A percentile compares a stretch with the other conserved stretches of the same genome.
Conservation (phyloP, 768 basidiomycete species). For the Agaricus bisporus region DNA sequence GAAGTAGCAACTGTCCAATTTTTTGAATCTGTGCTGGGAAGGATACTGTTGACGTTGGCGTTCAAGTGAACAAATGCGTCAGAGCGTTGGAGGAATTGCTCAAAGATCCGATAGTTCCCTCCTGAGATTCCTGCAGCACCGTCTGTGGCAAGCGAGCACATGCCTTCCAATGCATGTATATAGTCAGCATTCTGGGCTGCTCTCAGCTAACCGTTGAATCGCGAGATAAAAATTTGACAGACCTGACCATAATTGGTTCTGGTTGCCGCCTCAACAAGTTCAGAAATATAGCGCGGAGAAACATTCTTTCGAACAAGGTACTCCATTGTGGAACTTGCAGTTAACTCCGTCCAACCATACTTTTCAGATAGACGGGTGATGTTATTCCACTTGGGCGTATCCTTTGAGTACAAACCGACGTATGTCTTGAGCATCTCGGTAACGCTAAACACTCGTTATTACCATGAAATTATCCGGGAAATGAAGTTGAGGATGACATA, state of each 20-base stretch:
- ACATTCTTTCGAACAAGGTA: slow-evolving; percentile 54
- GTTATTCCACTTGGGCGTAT: slow-evolving; percentile 56
- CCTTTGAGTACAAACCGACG: slow-evolving; percentile 45
- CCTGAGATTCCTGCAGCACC: slow-evolving; percentile 64
- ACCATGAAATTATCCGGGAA: not conserved
- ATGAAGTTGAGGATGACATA: slow-evolving; percentile 21
- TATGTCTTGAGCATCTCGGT: slow-evolving; percentile 45
- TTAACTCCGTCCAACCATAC: slow-evolving; percentile 44
- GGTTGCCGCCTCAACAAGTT: slow-evolving; percentile 76
- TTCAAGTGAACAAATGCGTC: slow-evolving; percentile 65
- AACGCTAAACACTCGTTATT: slow-evolving; percentile 38
- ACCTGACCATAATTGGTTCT: slow-evolving; percentile 85
- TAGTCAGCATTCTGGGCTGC: slow-evolving; percentile 48
- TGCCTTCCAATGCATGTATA: slow-evolving; percentile 76
- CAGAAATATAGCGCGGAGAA: slow-evolving; percentile 50
- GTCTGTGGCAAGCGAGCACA: slow-evolving; percentile 62
- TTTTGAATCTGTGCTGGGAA: slow-evolving; percentile 30
- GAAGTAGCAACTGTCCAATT: slow-evolving; percentile 47
- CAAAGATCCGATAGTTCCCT: slow-evolving; percentile 85
- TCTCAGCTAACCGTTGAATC: not conserved
- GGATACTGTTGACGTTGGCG: slow-evolving; percentile 56
- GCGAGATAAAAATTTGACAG: slow-evolving; percentile 6
- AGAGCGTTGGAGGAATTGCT: slow-evolving; percentile 68
- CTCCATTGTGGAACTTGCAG: slow-evolving; percentile 46
- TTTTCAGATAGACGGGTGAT: slow-evolving; percentile 49